These are phyloP conservation scores for Euphorbia pulcherrima DNA, from an alignment of 345 rosid species.

Conservation along the genomic window DNA sequence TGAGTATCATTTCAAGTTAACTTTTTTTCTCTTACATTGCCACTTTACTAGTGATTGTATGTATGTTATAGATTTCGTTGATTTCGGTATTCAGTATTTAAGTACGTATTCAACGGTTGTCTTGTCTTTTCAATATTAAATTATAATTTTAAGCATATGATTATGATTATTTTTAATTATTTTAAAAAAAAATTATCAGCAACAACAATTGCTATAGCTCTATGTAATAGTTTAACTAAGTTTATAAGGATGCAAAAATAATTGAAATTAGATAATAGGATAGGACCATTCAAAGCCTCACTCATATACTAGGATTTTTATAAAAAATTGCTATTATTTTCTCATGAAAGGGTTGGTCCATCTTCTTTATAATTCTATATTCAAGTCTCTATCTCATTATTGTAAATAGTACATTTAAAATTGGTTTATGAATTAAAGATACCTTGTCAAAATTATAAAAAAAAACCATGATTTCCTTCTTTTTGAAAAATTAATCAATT, in stretches of 20 bases:
- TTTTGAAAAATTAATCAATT: conserved; percentile 14
- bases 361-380: background rate
- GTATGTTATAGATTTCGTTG: too few species aligned
- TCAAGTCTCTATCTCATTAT: conserved; percentile 18
- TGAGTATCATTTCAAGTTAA: background rate
- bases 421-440: conserved; percentile 3
- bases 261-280: background rate
- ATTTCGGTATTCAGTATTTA: too few species aligned
- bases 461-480: background rate
- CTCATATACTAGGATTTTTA: background rate
- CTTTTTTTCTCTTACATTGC: too few species aligned
- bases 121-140: too few species aligned
- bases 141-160: too few species aligned
- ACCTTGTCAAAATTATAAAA: background rate
- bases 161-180: too few species aligned
- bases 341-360: conserved; percentile 25
- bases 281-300: conserved; percentile 7
- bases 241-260: conserved; percentile 3
- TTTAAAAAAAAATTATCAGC: too few species aligned
- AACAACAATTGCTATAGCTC: too few species aligned
- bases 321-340: background rate
- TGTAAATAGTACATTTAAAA: conserved; percentile 11
- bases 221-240: too few species aligned
- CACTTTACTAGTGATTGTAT: too few species aligned
- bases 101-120: too few species aligned